Conservation (phyloP, 2,329 filamentous ascomycete genomes). For the Gremmenia infestans region DNA sequence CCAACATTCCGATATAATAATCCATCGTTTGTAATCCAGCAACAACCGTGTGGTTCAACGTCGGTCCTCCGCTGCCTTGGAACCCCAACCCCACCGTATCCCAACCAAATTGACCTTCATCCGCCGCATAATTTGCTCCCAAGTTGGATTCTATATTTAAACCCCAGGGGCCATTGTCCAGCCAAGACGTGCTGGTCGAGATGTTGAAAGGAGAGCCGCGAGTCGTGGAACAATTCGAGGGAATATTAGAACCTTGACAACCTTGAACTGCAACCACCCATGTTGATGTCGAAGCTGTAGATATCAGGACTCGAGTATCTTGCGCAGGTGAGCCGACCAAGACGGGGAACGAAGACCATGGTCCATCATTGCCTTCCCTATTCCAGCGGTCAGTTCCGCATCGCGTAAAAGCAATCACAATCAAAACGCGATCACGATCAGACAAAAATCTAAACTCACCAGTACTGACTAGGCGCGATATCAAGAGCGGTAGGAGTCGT, state of each 20-base stretch:
- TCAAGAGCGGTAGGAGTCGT: slow-evolving; percentile 11
- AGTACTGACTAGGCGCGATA: slow-evolving; percentile 20
- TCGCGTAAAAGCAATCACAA: not conserved
- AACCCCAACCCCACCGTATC: slow-evolving; percentile 12
- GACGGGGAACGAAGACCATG: slow-evolving; percentile 67
- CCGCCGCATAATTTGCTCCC: slow-evolving; percentile 28
- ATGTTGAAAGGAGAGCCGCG: slow-evolving; percentile 56
- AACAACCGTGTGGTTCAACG: slow-evolving; percentile 5
- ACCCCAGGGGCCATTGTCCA: slow-evolving; percentile 30
- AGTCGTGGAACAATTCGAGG: slow-evolving; percentile 34
- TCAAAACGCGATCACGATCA: not conserved
- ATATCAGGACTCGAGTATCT: slow-evolving; percentile 35
- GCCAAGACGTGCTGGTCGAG: slow-evolving; percentile 50
- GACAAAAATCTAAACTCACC: slow-evolving; percentile 2
- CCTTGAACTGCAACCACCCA: slow-evolving; percentile 30
- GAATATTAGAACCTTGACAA: slow-evolving; percentile 29
- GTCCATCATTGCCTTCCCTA: slow-evolving; percentile 60
- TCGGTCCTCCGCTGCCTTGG: slow-evolving; percentile 19
- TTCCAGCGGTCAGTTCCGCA: not conserved
- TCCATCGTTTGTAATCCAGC: slow-evolving; percentile 11
- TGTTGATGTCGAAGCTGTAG: slow-evolving; percentile 35
- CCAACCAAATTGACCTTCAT: slow-evolving; percentile 4
- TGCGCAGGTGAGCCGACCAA: slow-evolving; percentile 50
- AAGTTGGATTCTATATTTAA: slow-evolving; percentile 28
- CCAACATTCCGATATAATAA: slow-evolving; percentile 33